Evolutionary conservation across 1,139 yeast species (phyloP), one percentile per base, ranked within the genome.

Genomic region (Kodamaea fungicola): DNA sequence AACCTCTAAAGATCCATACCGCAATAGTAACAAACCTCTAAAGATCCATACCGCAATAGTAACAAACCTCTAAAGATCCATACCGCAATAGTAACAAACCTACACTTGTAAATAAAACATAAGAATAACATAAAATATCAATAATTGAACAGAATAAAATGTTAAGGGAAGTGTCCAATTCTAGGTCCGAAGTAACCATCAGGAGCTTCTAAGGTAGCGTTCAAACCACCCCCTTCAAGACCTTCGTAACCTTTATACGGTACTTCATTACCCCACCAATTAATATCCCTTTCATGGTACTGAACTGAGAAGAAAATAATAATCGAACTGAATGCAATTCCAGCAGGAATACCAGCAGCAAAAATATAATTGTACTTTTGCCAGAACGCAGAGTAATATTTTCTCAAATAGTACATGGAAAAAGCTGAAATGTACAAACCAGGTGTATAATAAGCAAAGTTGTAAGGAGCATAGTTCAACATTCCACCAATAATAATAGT

Each of bases 261-360:
- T 12, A 51, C 51, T 22, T 35, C 33, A 34, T 47, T 49, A 1
- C 57, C 54, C 55, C 56, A 51, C 55, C 57, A 51, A 28, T 25
- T 32, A 7, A 52, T 32, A 12, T 36, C 37, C 30, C 42, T 43
- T 12, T 43, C 44, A 23, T 51, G 47, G 28, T 50, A 51, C 27
- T 51, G 53, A 6, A 50, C 54, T 1, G 55, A 45, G 36, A 52
- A 52, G 38, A 46, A 51, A 12, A 52, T 50, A 24, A 52, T 49
- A 22, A 51, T 38, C 9, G 44, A 42, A 32, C 47, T 31, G 37
- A 51, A 51, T 1, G 54, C 53, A 27, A 49, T 50, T 29, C 56
- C 56, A 6, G 55, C 55, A 12, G 46, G 31, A 41, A 51, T 40
- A 0, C 46, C 54, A 6, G 49, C 50, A 3, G 50, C 37, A 34